phyloP scores from a whole-genome alignment of 2,329 filamentous ascomycete genomes.

The Huntiella moniliformis region DNA sequence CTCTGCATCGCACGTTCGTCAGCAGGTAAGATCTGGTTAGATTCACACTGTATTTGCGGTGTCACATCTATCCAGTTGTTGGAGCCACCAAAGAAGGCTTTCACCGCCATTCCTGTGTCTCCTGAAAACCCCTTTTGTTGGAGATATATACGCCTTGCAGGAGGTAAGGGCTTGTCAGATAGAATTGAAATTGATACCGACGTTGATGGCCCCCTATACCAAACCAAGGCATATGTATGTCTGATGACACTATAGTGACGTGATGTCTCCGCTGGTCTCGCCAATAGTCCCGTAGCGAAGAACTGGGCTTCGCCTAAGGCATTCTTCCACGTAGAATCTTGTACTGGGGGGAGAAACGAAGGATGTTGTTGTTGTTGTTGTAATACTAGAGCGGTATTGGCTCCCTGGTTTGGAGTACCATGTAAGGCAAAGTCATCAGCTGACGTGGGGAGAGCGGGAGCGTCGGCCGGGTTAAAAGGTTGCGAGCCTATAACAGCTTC shows the following conservation, averaged over 20 bases:
- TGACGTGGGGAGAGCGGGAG: not conserved
- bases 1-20: constrained; percentile 51
- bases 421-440: not conserved
- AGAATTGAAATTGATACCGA: constrained; percentile 47
- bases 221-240: constrained; percentile 44
- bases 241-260: constrained; percentile 48
- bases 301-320: constrained; percentile 41
- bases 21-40: constrained; percentile 29
- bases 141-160: constrained; percentile 43
- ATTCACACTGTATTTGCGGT: constrained; percentile 28
- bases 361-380: not conserved
- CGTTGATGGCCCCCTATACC: constrained; percentile 47
- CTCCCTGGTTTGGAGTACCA: not conserved
- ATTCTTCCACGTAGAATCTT: constrained; percentile 22
- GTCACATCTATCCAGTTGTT: constrained; percentile 51
- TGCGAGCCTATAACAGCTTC: constrained; percentile 2
- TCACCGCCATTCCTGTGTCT: constrained; percentile 47
- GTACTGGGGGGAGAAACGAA: not conserved
- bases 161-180: constrained; percentile 35
- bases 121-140: constrained; percentile 51
- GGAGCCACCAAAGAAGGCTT: constrained; percentile 40
- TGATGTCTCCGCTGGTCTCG: constrained; percentile 43
- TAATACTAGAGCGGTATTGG: not conserved
- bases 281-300: constrained; percentile 45
- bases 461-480: not conserved